Evolutionary conservation across 495 filamentous ascomycete genomes (phyloP).

Genomic region (Immersiella caudata): DNA sequence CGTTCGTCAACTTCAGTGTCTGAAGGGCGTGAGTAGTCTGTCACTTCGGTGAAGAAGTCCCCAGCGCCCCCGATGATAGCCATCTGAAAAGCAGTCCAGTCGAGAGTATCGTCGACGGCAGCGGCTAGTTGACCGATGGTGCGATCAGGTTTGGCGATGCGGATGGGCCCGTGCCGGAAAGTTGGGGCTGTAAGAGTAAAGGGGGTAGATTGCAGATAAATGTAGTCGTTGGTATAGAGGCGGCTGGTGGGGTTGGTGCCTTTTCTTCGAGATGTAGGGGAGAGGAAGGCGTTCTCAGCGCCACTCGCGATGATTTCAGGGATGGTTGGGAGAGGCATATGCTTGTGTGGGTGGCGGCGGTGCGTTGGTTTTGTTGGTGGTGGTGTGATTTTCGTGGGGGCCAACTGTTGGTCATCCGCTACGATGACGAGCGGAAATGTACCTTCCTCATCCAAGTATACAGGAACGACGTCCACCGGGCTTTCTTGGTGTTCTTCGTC

Average conservation of each 20-base stretch:
- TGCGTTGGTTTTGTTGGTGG: not conserved
- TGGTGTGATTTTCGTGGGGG: constrained; percentile 7
- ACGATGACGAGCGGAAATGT: not conserved
- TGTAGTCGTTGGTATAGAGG: constrained; percentile 40
- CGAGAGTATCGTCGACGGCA: constrained; percentile 48
- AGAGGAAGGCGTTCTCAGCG: constrained; percentile 21
- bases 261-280: constrained; percentile 27
- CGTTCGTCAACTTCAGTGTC: constrained; percentile 36
- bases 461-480: not conserved
- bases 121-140: constrained; percentile 40
- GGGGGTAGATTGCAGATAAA: constrained; percentile 47
- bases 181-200: constrained; percentile 46
- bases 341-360: constrained; percentile 15
- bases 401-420: constrained; percentile 1
- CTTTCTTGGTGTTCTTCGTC: not conserved
- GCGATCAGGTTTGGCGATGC: constrained; percentile 45
- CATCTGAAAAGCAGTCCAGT: constrained; percentile 58
- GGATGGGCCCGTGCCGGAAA: constrained; percentile 54
- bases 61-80: constrained; percentile 49
- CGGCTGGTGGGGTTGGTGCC: constrained; percentile 36
- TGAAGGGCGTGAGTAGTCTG: constrained; percentile 32
- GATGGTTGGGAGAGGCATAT: constrained; percentile 41
- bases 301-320: constrained; percentile 37
- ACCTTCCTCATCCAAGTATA: constrained; percentile 6
- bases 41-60: constrained; percentile 39